Evolutionary conservation across 2,329 filamentous ascomycete genomes (phyloP), one percentile per base, ranked within the genome.

Genomic region (Venturia aucupariae): DNA sequence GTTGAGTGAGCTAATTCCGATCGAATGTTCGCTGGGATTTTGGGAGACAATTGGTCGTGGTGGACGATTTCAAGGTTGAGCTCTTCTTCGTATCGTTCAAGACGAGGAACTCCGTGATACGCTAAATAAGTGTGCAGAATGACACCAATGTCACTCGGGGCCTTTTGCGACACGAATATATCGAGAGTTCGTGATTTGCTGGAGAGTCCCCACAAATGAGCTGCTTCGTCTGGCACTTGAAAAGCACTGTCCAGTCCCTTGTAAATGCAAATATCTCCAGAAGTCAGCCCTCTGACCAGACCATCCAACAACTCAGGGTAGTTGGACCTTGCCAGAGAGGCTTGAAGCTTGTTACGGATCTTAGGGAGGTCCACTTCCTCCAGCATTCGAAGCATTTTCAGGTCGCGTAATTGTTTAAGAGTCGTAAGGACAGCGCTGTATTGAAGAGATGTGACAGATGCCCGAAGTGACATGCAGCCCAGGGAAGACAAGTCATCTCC

Each of bases 131-230:
- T 62, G 44, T 62, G 61, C 22, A 62, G 42, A 35, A 62, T 62
- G 24, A 39, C 46, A n/a, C 61, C 61, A 7, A 44, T 38, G 13
- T 35, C 42, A 24, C 32, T 54, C 24, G 39, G 61, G 24, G 61
- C 61, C 19, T 48, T 62, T 35, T 46, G 41, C n/a, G 61, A 62
- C 27, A 62, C 46, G 35, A 48, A 62, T 13, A 62, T 62, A 51
- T 62, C 61, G n/a, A 54, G 30, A 51, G 22, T 30, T 15, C 46
- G 35, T 30, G 39, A 38, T 38, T 38, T 44, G n/a, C 42, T 44
- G 3, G 41, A 62, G 27, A 62, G 61, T 46, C 61, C 61, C 61
- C 61, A 62, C n/a, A 62, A 22, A 19, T 62, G 41, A 30, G 41
- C 22, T 41, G 59, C 41, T n/a, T 62, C 61, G 11, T 48, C 46